These are phyloP conservation scores for Podochytrium sp. DNA, from an alignment of 192 early-diverging fungal species.

Conservation along the genomic window DNA sequence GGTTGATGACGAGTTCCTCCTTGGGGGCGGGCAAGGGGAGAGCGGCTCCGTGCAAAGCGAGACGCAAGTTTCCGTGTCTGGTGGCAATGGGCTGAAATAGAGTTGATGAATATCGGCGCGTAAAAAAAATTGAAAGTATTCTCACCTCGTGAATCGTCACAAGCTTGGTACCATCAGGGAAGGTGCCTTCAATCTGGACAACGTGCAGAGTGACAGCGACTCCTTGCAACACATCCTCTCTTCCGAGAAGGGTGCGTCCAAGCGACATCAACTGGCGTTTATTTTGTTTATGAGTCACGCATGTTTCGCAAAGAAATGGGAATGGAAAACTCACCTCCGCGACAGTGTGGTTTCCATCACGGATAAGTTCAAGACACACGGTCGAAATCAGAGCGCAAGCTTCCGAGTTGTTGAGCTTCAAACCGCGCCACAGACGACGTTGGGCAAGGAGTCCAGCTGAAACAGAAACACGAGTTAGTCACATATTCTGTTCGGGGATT, in stretches of 20 bases:
- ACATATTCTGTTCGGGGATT: too few species aligned
- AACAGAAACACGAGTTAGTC: not conserved
- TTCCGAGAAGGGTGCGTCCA: conserved; percentile 86
- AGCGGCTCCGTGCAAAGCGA: conserved; percentile 89
- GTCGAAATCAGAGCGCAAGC: conserved; percentile 86
- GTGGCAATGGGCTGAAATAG: conserved; percentile 89
- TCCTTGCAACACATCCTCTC: conserved; percentile 76
- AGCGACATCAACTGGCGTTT: conserved; percentile 83
- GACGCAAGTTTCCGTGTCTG: conserved; percentile 76
- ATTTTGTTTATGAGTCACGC: too few species aligned
- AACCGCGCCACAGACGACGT: conserved; percentile 84
- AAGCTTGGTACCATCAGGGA: conserved; percentile 91
- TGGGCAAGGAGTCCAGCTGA: conserved; percentile 84
- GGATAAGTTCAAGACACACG: conserved; percentile 83
- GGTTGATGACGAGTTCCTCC: too few species aligned
- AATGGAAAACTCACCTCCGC: conserved; percentile 52
- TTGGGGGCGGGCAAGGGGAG: conserved; percentile 78
- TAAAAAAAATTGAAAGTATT: too few species aligned
- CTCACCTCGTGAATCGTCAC: conserved; percentile 91
- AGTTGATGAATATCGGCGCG: too few species aligned
- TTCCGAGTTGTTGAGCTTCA: conserved; percentile 86
- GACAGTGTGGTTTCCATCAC: conserved; percentile 86
- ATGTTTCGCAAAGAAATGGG: not conserved
- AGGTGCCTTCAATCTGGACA: conserved; percentile 86
- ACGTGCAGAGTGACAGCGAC: conserved; percentile 74